phyloP scores from a whole-genome alignment of 2,329 filamentous ascomycete genomes.

The Phoma sp. region DNA sequence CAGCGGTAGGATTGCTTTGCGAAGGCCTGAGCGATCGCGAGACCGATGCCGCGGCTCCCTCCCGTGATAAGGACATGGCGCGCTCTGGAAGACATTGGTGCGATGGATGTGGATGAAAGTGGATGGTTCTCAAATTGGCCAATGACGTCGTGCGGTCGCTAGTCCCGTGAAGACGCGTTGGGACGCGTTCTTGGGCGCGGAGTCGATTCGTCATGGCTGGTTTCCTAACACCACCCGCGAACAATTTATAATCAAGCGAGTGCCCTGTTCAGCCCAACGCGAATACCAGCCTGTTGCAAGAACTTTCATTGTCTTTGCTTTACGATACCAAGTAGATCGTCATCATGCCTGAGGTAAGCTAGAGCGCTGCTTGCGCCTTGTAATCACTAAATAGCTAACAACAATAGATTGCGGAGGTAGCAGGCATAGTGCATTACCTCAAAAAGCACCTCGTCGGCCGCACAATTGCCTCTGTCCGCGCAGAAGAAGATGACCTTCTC shows the following conservation, averaged over 20 bases:
- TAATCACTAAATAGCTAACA: not conserved
- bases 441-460: constrained; percentile 84
- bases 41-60: constrained; percentile 49
- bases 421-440: constrained; percentile 85
- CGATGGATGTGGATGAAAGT: not conserved
- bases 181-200: constrained; percentile 12
- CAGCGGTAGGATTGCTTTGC: constrained; percentile 38
- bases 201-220: constrained; percentile 12
- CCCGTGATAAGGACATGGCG: constrained; percentile 49
- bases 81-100: constrained; percentile 8
- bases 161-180: constrained; percentile 40
- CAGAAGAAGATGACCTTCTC: constrained; percentile 81
- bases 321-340: not conserved
- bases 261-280: no score
- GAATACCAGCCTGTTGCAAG: no score
- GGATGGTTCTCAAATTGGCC: constrained; percentile 20
- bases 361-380: not conserved
- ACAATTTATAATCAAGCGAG: no score
- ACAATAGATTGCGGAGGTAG: constrained; percentile 64
- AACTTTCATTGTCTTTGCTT: no score
- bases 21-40: constrained; percentile 46
- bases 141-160: constrained; percentile 31
- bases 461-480: constrained; percentile 72
- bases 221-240: no score
- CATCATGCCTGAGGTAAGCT: constrained; percentile 47